phyloP scores from a whole-genome alignment of 2,329 filamentous ascomycete species.

The Phialophora macrospora region DNA sequence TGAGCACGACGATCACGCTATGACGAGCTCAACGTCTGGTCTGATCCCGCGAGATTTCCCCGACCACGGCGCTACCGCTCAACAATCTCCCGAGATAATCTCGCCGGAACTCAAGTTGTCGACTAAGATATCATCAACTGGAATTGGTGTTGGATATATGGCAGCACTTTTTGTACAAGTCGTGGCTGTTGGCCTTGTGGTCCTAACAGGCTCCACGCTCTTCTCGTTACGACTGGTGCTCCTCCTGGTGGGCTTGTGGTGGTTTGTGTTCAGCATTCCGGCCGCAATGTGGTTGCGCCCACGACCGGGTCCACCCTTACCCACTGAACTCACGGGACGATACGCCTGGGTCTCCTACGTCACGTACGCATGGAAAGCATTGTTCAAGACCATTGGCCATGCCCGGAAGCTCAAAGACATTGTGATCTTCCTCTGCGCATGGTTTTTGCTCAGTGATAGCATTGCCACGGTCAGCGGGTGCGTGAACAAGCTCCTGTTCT shows the following conservation, averaged over 20 bases:
- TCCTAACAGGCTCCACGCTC: slow-evolving; percentile 74
- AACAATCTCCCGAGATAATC: slow-evolving; percentile 43
- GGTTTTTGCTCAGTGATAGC: slow-evolving; percentile 93
- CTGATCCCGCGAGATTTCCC: slow-evolving; percentile 42
- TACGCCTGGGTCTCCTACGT: slow-evolving; percentile 72
- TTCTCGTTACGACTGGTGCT: slow-evolving; percentile 87
- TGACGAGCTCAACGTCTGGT: slow-evolving; percentile 31
- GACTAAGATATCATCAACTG: slow-evolving; percentile 87
- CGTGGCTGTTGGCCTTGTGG: slow-evolving; percentile 75
- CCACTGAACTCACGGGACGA: slow-evolving; percentile 46
- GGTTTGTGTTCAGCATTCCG: slow-evolving; percentile 88
- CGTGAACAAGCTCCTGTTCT: background rate
- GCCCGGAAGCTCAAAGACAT: slow-evolving; percentile 78
- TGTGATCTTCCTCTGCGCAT: slow-evolving; percentile 82
- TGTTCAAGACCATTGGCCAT: slow-evolving; percentile 78
- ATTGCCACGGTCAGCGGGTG: slow-evolving; percentile 87
- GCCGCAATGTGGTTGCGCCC: slow-evolving; percentile 85
- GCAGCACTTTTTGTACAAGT: slow-evolving; percentile 85
- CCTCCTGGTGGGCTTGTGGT: slow-evolving; percentile 87
- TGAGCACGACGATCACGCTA: slow-evolving; percentile 25
- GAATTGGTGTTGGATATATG: slow-evolving; percentile 91
- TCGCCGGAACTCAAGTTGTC: slow-evolving; percentile 78
- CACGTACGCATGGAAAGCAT: slow-evolving; percentile 80
- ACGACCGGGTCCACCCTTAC: slow-evolving; percentile 82
- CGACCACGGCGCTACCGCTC: slow-evolving; percentile 28